Base-by-base conservation (phyloP, 2,329 filamentous ascomycete genomes). In the Sporothrix humicola region DNA sequence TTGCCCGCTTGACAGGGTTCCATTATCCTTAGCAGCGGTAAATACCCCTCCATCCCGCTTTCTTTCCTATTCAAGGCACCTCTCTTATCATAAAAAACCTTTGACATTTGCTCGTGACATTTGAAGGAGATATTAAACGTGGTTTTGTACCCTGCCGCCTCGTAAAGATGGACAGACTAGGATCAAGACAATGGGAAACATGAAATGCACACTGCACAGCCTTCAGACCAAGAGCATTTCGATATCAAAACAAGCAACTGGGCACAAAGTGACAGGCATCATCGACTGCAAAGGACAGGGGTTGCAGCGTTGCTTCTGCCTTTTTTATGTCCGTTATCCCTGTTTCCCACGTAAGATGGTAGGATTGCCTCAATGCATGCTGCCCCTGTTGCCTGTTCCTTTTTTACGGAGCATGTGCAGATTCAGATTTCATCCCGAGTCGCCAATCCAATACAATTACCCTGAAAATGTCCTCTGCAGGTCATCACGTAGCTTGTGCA, bases 301-400 rank as follows among this genome's bases (percentile, higher is more conserved):
- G 61, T 12, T 48, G 42, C 42, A 46, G 61, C 61, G n/a, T 46
- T 65, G 61, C 61, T 65, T 65, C n/a, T 44, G 10, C 12, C 61
- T 8, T 5, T 44, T 15, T 37, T 17, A 2, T 5, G n/a, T n/a
- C 17, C 61, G 23, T 48, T n/a, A 65, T 48, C 61, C 42, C 61
- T 46, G 42, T 12, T 23, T 26, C 61, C 61, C 42, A 65, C 61
- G 42, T 65, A 65, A 48, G n/a, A 65, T 46, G 59, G 59, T 63
- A 44, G 59, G 37, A 63, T 46, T 65, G 42, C 9, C 13, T 65
- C n/a, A 65, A 65, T 26, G n/a, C 42, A 48, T 48, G n/a, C 17
- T n/a, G 37, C 31, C 31, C 15, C 15, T 42, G 58, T 17, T 61
- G 58, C 37, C 13, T 12, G 37, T 9, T 20, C 37, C 13, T 12